phyloP scores from a whole-genome alignment of 2,329 filamentous ascomycete species.

The Colletotrichum eremochloae region DNA sequence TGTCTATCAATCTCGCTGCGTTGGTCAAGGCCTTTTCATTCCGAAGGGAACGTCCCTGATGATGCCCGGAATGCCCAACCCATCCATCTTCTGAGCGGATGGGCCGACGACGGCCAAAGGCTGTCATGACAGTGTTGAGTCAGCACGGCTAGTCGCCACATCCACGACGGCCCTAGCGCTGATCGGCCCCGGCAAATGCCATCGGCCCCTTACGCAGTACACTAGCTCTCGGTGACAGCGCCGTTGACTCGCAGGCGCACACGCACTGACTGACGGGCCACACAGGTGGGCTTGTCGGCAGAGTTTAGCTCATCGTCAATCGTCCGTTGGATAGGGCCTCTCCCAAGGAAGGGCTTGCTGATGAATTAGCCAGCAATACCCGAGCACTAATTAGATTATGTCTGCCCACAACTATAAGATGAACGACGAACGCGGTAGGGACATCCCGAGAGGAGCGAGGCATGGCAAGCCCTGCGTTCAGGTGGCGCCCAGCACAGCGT shows the following conservation, averaged over 20 bases:
- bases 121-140: conserved; percentile 41
- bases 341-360: conserved; percentile 38
- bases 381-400: background rate
- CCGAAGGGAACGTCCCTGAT: conserved; percentile 12
- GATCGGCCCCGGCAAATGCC: conserved; percentile 35
- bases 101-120: conserved; percentile 20
- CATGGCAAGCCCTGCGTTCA: conserved; percentile 36
- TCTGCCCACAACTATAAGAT: conserved; percentile 28
- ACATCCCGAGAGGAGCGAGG: conserved; percentile 15
- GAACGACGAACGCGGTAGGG: conserved; percentile 29
- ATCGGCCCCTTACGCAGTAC: conserved; percentile 19
- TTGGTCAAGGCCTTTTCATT: conserved; percentile 10
- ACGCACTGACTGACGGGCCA: conserved; percentile 20
- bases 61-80: conserved; percentile 16
- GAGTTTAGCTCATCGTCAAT: conserved; percentile 36
- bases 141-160: conserved; percentile 36
- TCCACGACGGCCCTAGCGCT: conserved; percentile 31
- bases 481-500: conserved; percentile 15
- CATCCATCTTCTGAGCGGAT: conserved; percentile 18
- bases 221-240: conserved; percentile 30
- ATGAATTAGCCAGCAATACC: conserved; percentile 15
- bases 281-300: conserved; percentile 28
- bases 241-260: conserved; percentile 39
- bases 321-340: conserved; percentile 12
- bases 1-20: conserved; percentile 16